These are phyloP conservation scores for Colletotrichum trifolii DNA, from an alignment of 2,329 filamentous ascomycete species.

Conservation along the genomic window DNA sequence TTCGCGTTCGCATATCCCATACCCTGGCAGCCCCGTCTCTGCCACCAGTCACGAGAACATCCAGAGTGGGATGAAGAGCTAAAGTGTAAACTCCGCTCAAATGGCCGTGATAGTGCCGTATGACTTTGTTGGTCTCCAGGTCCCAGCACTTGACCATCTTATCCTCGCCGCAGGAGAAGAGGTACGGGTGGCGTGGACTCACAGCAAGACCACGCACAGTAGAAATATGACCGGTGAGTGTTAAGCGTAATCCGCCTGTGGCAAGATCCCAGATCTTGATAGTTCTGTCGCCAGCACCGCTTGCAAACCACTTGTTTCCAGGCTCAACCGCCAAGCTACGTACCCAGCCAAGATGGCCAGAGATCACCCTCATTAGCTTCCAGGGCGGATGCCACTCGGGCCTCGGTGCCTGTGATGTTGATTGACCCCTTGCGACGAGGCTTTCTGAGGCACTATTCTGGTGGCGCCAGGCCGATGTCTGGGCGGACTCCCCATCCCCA, in stretches of 20 bases:
- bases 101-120: constrained; percentile 97
- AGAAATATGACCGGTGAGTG: constrained; percentile 93
- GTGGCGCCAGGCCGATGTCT: neutral
- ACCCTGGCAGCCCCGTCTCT: constrained; percentile 94
- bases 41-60: constrained; percentile 94
- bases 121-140: constrained; percentile 99
- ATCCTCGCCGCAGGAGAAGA: constrained; percentile 98
- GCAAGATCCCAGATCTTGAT: constrained; percentile 99
- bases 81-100: constrained; percentile 95
- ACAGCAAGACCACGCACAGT: constrained; percentile 93
- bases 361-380: constrained; percentile 98
- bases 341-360: constrained; percentile 96
- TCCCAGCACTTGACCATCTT: constrained; percentile 99
- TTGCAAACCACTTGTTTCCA: constrained; percentile 97
- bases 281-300: constrained; percentile 92
- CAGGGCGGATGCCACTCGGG: constrained; percentile 98
- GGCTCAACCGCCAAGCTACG: constrained; percentile 90
- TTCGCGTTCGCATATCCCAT: constrained; percentile 98
- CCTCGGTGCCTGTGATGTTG: constrained; percentile 60
- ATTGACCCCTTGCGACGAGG: constrained; percentile 41
- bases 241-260: constrained; percentile 84
- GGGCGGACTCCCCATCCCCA: neutral
- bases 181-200: constrained; percentile 91
- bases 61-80: constrained; percentile 91
- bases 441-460: constrained; percentile 42